These are phyloP conservation scores for Diaporthe destruens DNA, from an alignment of 2,329 filamentous ascomycete species.

Conservation along the genomic window DNA sequence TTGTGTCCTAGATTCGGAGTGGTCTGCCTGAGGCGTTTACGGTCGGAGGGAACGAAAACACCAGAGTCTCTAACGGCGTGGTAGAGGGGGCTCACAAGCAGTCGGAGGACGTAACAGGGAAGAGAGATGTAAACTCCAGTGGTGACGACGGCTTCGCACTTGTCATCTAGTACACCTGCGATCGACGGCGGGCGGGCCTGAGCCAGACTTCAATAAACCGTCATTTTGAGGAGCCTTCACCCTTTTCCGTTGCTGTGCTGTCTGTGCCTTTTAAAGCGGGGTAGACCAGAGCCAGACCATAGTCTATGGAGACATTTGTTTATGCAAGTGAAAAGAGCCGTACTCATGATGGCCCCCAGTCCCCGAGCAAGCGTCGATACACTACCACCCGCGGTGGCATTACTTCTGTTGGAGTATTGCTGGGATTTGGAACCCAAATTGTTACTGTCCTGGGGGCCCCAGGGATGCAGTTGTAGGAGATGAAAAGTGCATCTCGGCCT, in stretches of 20 bases:
- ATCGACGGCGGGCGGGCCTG: constrained; percentile 8
- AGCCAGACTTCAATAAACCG: constrained; percentile 35
- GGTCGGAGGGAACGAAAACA: constrained; percentile 38
- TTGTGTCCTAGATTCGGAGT: constrained; percentile 35
- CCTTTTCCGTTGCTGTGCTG: not conserved
- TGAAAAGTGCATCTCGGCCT: not conserved
- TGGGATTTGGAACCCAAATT: not conserved
- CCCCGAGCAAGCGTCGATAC: not conserved
- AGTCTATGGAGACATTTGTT: not conserved
- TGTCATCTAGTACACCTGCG: constrained; percentile 30
- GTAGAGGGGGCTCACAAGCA: not conserved
- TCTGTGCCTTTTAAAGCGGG: not conserved
- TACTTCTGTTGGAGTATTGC: not conserved
- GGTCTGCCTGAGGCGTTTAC: constrained; percentile 32
- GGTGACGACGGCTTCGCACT: constrained; percentile 4
- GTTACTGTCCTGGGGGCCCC: not conserved
- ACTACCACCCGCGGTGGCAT: not conserved
- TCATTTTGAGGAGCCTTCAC: constrained; percentile 27
- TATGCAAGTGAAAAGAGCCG: not conserved
- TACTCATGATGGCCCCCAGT: not conserved
- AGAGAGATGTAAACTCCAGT: not conserved
- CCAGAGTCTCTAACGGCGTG: not conserved
- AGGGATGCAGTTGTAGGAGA: not conserved
- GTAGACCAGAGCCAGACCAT: not conserved
- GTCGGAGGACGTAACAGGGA: constrained; percentile 5